Evolutionary conservation across 2,329 filamentous ascomycete species (phyloP).

Genomic region (Sporothrix variecibatus): DNA sequence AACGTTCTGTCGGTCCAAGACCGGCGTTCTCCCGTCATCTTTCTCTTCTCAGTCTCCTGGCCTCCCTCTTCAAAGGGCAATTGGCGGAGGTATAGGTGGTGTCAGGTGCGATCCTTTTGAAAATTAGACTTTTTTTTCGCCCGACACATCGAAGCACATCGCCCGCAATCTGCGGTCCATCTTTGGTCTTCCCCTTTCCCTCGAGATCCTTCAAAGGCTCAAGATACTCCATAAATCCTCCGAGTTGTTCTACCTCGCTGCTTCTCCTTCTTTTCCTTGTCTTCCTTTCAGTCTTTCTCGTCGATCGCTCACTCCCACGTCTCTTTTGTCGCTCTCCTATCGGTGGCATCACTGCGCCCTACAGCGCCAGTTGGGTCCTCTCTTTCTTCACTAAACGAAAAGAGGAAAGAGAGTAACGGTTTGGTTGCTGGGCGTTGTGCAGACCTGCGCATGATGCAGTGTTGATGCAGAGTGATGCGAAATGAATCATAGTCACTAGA

Average conservation of each 20-base stretch:
- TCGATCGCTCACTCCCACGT: background rate
- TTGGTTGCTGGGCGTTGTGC: background rate
- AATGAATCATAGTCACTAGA: constrained; percentile 32
- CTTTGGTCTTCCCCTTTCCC: background rate
- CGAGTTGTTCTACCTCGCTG: background rate
- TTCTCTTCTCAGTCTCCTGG: background rate
- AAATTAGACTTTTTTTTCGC: background rate
- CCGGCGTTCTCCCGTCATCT: background rate
- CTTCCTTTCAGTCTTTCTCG: background rate
- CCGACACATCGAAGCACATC: background rate
- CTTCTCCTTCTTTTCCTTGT: background rate
- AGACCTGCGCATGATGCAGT: background rate
- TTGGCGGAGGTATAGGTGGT: no score
- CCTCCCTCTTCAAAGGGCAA: background rate
- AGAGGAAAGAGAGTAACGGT: background rate
- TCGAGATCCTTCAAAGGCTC: background rate
- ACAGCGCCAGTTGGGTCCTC: background rate
- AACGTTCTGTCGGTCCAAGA: background rate
- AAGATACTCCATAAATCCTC: no score
- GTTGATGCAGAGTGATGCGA: constrained; percentile 30
- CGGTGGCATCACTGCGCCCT: background rate
- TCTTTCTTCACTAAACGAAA: background rate
- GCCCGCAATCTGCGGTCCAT: no score
- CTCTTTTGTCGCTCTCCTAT: background rate
- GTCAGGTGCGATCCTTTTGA: background rate